Evolutionary conservation across 768 basidiomycete genomes (phyloP).

Genomic region (Tephrocybe sp.): DNA sequence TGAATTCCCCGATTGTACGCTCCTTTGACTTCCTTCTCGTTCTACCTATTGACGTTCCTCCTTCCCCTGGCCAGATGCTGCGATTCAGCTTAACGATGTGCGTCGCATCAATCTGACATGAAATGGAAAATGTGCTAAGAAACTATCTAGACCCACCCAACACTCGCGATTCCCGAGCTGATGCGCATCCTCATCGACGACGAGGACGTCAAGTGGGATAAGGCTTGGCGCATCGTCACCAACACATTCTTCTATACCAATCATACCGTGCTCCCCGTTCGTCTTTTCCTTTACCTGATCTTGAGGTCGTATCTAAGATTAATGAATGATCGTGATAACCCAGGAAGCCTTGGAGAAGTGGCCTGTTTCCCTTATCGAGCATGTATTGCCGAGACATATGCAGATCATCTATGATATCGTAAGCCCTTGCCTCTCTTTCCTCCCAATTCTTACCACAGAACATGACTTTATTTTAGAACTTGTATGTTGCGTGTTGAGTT

Average conservation of each 20-base stretch:
- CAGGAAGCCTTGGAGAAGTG: slow-evolving; percentile 89
- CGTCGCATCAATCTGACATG: background rate
- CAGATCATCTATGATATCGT: slow-evolving; percentile 92
- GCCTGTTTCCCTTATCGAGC: slow-evolving; percentile 83
- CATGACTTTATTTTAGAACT: slow-evolving; percentile 36
- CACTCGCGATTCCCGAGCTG: slow-evolving; percentile 90
- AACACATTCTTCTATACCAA: slow-evolving; percentile 96
- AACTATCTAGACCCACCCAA: slow-evolving; percentile 77
- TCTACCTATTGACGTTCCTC: slow-evolving; percentile 4
- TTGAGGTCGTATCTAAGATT: too few relatives aligned
- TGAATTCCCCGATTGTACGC: slow-evolving; percentile 78
- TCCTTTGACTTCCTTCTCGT: background rate
- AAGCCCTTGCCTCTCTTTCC: slow-evolving; percentile 28
- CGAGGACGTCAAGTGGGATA: slow-evolving; percentile 80
- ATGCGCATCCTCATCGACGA: slow-evolving; percentile 93
- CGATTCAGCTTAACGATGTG: slow-evolving; percentile 94
- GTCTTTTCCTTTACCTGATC: slow-evolving; percentile 22
- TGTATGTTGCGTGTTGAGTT: slow-evolving; percentile 32
- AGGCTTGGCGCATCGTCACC: slow-evolving; percentile 86
- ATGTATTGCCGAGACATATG: slow-evolving; percentile 84
- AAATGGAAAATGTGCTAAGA: background rate
- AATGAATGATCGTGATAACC: background rate
- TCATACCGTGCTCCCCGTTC: slow-evolving; percentile 86
- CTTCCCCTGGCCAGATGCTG: slow-evolving; percentile 51
- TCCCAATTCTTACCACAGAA: background rate